Evolutionary conservation across 768 basidiomycete species (phyloP), one percentile per base, ranked within the genome.

Genomic region (Hortiboletus campestris): DNA sequence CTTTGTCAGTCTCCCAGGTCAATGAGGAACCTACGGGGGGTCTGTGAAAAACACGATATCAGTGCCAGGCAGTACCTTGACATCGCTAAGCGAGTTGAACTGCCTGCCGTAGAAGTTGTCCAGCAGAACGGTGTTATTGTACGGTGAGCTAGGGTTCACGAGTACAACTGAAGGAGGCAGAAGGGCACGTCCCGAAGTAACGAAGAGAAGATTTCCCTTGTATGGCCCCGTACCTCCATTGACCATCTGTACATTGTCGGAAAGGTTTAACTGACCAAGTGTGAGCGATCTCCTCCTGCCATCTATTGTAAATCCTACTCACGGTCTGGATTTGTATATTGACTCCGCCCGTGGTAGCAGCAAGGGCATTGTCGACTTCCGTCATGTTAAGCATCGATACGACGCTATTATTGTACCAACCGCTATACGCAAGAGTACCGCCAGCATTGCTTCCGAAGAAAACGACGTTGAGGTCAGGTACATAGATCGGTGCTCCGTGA

Each of bases 11-110:
- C 25, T n/a, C 11, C 11, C 20, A 28, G 13, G 2, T 29, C 11
- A 16, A 43, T 4, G 5, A 44, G 38, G 17, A 31, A 77, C 82
- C 43, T 73, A 90, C 82, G 76, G 74, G 16, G 77, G 76, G 63
- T 93, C 89, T 0, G 89, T 91, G 71, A 92, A 90, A 72, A 87
- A 90, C 4, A 92, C 59, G 41, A 81, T 80, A 36, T 83, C 84
- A 55, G 80, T 86, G 14, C 71, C 71, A 1, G 87, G 88, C 48
- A 90, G 85, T 4, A 90, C 74, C 62, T 88, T 90, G 55, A 87
- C 76, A 59, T 94, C 90, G 67, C 91, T 91, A 36, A 92, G 68
- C 1, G 90, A 90, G 68, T 89, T 91, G 74, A 91, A 92, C 59
- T 90, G 89, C 8, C 88, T 76, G 2, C 89, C 89, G 62, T 82